Evolutionary conservation across 257 asterid species (phyloP).

Genomic region (Penstemon davidsonii): DNA sequence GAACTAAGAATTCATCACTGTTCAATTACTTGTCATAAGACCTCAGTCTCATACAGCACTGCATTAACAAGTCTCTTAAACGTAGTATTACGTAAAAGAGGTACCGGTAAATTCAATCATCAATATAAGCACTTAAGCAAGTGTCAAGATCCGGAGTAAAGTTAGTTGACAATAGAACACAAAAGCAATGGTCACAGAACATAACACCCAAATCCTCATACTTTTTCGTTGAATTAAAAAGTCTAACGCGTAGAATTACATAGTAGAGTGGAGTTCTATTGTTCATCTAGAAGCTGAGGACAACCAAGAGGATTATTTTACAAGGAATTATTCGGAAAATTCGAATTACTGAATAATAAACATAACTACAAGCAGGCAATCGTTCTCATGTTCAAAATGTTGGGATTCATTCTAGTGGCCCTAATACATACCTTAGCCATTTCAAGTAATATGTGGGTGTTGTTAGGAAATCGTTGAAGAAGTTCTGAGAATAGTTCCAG

Average conservation of each 20-base stretch:
- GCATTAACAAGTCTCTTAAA: not conserved
- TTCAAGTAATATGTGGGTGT: slow-evolving; percentile 82
- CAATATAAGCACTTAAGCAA: too few relatives aligned
- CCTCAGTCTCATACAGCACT: not conserved
- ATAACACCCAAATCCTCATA: too few relatives aligned
- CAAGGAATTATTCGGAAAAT: slow-evolving; percentile 19
- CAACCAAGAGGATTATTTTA: slow-evolving; percentile 9
- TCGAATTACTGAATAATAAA: slow-evolving; percentile 10
- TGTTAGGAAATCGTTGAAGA: slow-evolving; percentile 91
- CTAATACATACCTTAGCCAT: slow-evolving; percentile 83
- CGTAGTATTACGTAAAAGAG: not conserved
- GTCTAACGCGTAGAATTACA: not conserved
- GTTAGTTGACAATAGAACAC: too few relatives aligned
- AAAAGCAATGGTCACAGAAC: too few relatives aligned
- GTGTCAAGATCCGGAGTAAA: too few relatives aligned
- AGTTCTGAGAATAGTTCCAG: slow-evolving; percentile 85
- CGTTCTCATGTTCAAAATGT: slow-evolving; percentile 14
- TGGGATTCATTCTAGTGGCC: slow-evolving; percentile 7
- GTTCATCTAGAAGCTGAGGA: slow-evolving; percentile 14
- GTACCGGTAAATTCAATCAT: too few relatives aligned
- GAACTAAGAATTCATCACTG: too few relatives aligned
- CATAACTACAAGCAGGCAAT: slow-evolving; percentile 1
- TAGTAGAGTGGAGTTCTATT: not conserved
- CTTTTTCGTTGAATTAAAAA: too few relatives aligned
- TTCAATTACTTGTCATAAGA: too few relatives aligned